phyloP scores from a whole-genome alignment of 1,139 yeast species.

The Lodderomyces metapsilosis region DNA sequence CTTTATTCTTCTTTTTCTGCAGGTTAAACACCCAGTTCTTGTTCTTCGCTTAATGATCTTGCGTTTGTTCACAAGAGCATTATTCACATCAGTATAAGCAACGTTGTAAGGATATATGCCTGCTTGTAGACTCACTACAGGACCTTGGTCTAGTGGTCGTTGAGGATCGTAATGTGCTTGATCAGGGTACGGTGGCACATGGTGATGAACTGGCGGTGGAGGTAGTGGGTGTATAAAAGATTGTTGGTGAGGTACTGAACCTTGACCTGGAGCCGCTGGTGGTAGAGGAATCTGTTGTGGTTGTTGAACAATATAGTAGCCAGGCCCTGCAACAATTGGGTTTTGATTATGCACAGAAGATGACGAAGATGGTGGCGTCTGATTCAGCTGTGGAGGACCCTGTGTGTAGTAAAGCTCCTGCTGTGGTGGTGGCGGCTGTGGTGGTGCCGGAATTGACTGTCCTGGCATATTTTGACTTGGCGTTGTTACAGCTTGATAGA shows the following conservation, averaged over 20 bases:
- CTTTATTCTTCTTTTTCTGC: constrained; percentile 67
- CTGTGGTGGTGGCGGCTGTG: not conserved
- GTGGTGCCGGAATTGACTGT: not conserved
- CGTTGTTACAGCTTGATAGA: not conserved
- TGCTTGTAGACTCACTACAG: constrained; percentile 1
- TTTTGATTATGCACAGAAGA: constrained; percentile 2
- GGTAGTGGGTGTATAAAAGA: constrained; percentile 4
- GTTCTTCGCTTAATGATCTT: constrained; percentile 54
- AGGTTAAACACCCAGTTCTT: constrained; percentile 73
- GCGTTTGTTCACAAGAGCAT: constrained; percentile 38
- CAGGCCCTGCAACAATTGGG: constrained; percentile 3
- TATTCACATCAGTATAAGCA: constrained; percentile 25
- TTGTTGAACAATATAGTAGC: constrained; percentile 6
- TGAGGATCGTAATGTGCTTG: constrained; percentile 11
- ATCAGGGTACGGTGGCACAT: constrained; percentile 3
- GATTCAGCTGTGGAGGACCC: not conserved
- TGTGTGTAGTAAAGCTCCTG: not conserved
- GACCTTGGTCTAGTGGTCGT: constrained; percentile 8
- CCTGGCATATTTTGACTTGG: not conserved
- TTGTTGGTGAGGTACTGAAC: constrained; percentile 1
- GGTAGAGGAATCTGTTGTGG: constrained; percentile 1
- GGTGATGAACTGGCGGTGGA: constrained; percentile 1
- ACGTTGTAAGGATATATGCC: constrained; percentile 4
- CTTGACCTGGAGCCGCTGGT: constrained; percentile 3
- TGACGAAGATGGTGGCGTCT: not conserved